Evolutionary conservation across 2,329 filamentous ascomycete species (phyloP).

Genomic region (Phoma sp.): DNA sequence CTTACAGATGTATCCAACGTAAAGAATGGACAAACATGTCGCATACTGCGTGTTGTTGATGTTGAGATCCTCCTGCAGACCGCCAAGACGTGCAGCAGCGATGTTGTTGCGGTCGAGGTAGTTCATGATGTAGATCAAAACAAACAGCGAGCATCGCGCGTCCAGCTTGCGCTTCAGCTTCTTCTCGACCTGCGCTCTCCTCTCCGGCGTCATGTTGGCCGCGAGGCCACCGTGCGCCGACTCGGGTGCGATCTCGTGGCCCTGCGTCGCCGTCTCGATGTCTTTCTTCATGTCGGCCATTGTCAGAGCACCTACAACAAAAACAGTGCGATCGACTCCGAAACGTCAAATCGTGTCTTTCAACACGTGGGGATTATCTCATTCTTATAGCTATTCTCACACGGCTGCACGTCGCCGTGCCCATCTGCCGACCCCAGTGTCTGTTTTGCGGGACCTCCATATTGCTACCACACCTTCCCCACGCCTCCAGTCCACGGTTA

Average conservation of each 20-base stretch:
- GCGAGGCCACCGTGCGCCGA: conserved; percentile 19
- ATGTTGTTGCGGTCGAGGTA: conserved; percentile 44
- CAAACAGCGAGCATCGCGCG: conserved; percentile 40
- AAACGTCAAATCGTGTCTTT: conserved; percentile 11
- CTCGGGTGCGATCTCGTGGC: conserved; percentile 13
- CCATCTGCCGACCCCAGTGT: conserved; percentile 16
- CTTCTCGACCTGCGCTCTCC: conserved; percentile 42
- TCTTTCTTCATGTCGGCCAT: conserved; percentile 20
- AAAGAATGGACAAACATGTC: conserved; percentile 43
- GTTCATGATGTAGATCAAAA: conserved; percentile 49
- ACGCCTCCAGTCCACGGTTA: conserved; percentile 13
- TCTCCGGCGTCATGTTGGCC: conserved; percentile 39
- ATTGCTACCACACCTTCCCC: conserved; percentile 15
- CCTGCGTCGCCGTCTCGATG: conserved; percentile 5
- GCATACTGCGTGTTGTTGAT: conserved; percentile 43
- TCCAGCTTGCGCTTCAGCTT: conserved; percentile 45
- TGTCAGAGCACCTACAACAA: background rate
- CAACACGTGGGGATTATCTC: background rate
- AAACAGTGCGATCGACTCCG: conserved; percentile 7
- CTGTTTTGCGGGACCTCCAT: conserved; percentile 16
- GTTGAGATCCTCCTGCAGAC: conserved; percentile 39
- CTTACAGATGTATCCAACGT: conserved; percentile 25
- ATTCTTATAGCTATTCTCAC: conserved; percentile 6
- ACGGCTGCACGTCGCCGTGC: background rate
- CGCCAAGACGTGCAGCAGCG: conserved; percentile 42